phyloP scores from a whole-genome alignment of 164 flowering plant species.

The Aristolochia contorta region DNA sequence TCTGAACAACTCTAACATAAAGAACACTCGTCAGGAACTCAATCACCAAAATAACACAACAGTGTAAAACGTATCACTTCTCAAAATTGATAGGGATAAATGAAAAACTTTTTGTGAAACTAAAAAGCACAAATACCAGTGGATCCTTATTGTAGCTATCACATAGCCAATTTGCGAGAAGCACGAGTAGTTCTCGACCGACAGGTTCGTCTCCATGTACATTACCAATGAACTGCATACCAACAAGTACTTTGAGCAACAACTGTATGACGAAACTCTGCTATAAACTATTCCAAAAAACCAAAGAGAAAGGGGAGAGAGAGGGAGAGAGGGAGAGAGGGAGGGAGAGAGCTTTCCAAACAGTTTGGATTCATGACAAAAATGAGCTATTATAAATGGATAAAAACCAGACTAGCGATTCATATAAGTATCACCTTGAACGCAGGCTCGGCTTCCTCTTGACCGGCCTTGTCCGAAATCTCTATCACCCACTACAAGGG shows the following conservation, averaged over 20 bases:
- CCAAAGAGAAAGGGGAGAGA: not conserved
- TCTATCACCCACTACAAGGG: conserved; percentile 75
- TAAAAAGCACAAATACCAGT: conserved; percentile 41
- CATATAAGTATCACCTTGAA: conserved; percentile 44
- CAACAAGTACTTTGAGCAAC: conserved; percentile 4
- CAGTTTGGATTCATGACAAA: not conserved
- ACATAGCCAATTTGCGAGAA: conserved; percentile 89
- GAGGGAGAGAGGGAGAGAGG: not conserved
- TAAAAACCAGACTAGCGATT: conserved; percentile 7
- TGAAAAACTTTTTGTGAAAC: not conserved
- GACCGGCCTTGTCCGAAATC: conserved; percentile 78
- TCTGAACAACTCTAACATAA: no score
- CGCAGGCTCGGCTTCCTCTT: conserved; percentile 85
- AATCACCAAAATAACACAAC: no score
- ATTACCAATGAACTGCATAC: conserved; percentile 76
- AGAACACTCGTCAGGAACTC: no score
- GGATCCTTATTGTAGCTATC: conserved; percentile 74
- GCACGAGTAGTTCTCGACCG: conserved; percentile 82
- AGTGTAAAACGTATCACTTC: no score
- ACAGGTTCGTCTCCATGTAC: conserved; percentile 99
- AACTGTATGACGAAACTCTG: no score
- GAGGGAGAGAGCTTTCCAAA: not conserved
- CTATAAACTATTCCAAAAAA: not conserved
- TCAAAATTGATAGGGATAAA: not conserved
- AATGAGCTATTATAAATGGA: not conserved